phyloP scores from a whole-genome alignment of 1,139 yeast genomes.

The Geotrichum klebahnii region DNA sequence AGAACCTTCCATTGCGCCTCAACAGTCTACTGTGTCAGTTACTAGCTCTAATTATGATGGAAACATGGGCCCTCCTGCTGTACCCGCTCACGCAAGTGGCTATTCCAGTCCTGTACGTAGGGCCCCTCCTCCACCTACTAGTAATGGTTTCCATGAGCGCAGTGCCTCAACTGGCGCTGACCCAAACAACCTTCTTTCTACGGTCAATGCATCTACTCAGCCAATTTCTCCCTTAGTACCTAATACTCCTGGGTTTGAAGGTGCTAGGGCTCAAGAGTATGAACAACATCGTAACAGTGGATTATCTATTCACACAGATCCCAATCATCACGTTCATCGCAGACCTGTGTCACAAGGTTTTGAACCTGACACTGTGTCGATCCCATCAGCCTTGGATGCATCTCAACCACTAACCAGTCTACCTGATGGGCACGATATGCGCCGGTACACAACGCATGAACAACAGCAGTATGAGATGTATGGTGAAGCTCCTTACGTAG shows the following conservation, averaged over 20 bases:
- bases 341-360: background rate
- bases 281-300: background rate
- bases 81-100: conserved; percentile 3
- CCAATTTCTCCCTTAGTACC: conserved; percentile 30
- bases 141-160: conserved; percentile 29
- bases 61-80: conserved; percentile 11
- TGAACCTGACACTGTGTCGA: no score
- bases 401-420: no score
- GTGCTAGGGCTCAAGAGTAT: background rate
- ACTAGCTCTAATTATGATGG: conserved; percentile 2
- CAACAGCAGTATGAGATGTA: conserved; percentile 11
- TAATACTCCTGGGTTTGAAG: background rate
- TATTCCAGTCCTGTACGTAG: background rate
- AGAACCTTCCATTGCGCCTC: background rate
- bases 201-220: conserved; percentile 30
- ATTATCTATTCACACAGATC: no score
- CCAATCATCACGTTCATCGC: no score
- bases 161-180: conserved; percentile 36
- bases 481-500: conserved; percentile 11
- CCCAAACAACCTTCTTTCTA: conserved; percentile 33
- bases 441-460: conserved; percentile 2
- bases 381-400: no score
- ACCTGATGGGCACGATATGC: conserved; percentile 3
- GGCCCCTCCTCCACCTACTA: conserved; percentile 7
- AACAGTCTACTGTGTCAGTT: background rate